Evolutionary conservation across 2,329 filamentous ascomycete genomes (phyloP).

Genomic region (Penicillium sp.): DNA sequence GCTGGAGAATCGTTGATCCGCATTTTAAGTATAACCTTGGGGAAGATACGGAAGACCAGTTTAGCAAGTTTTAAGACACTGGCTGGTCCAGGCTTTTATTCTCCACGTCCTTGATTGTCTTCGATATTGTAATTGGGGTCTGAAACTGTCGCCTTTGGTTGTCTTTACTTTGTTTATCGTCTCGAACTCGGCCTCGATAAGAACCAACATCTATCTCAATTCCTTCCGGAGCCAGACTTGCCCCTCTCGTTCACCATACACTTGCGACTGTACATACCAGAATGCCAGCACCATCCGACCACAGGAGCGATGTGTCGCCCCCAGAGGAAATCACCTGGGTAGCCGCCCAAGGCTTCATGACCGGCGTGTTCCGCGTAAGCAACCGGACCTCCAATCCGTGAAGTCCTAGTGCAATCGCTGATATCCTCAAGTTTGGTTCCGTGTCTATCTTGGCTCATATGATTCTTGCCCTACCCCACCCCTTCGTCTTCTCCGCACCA

Average conservation of each 20-base stretch:
- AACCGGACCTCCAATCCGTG: neutral
- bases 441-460: conserved; percentile 41
- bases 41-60: conserved; percentile 2
- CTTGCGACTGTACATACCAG: conserved; percentile 1
- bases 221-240: neutral
- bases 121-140: neutral
- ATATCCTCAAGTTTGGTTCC: conserved; percentile 33
- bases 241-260: neutral
- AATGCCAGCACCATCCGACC: conserved; percentile 38
- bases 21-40: conserved; percentile 2
- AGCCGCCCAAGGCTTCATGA: conserved; percentile 37
- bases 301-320: conserved; percentile 34
- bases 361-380: conserved; percentile 38
- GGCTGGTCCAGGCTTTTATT: conserved; percentile 11
- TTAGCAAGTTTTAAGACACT: conserved; percentile 1
- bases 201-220: neutral
- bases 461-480: conserved; percentile 37
- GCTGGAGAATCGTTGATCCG: conserved; percentile 20
- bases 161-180: neutral
- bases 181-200: conserved; percentile 7
- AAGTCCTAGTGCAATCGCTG: neutral
- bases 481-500: conserved; percentile 33
- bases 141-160: neutral
- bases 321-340: conserved; percentile 36
- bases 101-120: neutral